phyloP scores from a whole-genome alignment of 192 early-diverging fungal species.

The Geranomyces variabilis region DNA sequence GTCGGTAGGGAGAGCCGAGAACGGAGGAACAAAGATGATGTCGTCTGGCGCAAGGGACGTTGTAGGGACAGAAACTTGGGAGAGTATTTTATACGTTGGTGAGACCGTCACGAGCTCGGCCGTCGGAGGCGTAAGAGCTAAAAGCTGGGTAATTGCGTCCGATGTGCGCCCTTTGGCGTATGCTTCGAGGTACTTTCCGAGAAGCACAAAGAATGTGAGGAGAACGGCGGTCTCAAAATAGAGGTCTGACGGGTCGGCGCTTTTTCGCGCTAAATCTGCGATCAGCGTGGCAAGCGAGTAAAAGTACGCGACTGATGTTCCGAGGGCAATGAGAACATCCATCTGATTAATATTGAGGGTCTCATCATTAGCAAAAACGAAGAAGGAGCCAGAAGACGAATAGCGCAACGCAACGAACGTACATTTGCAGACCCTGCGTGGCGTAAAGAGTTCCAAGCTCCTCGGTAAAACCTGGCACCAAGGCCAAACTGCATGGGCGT shows the following conservation, averaged over 20 bases:
- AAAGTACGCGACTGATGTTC: slow-evolving; percentile 73
- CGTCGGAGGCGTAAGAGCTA: slow-evolving; percentile 74
- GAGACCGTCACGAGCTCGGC: slow-evolving; percentile 63
- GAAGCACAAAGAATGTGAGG: slow-evolving; percentile 77
- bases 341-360: slow-evolving; percentile 45
- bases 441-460: slow-evolving; percentile 64
- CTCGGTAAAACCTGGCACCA: slow-evolving; percentile 68
- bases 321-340: slow-evolving; percentile 78
- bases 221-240: slow-evolving; percentile 82
- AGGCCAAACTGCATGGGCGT: slow-evolving; percentile 77
- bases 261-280: slow-evolving; percentile 28
- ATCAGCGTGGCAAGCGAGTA: slow-evolving; percentile 60
- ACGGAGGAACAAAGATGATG: slow-evolving; percentile 71
- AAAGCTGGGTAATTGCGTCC: slow-evolving; percentile 73
- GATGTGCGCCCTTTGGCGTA: slow-evolving; percentile 78
- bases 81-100: slow-evolving; percentile 13
- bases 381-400: too few relatives aligned
- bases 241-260: not conserved
- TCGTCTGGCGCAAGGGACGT: slow-evolving; percentile 73
- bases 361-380: not conserved
- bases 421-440: slow-evolving; percentile 67
- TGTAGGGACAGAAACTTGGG: slow-evolving; percentile 52
- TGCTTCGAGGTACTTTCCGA: slow-evolving; percentile 81
- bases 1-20: slow-evolving; percentile 75
- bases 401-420: slow-evolving; percentile 13